These are phyloP conservation scores for Leccinum sublutescens DNA, from an alignment of 768 basidiomycete genomes.

Conservation along the genomic window DNA sequence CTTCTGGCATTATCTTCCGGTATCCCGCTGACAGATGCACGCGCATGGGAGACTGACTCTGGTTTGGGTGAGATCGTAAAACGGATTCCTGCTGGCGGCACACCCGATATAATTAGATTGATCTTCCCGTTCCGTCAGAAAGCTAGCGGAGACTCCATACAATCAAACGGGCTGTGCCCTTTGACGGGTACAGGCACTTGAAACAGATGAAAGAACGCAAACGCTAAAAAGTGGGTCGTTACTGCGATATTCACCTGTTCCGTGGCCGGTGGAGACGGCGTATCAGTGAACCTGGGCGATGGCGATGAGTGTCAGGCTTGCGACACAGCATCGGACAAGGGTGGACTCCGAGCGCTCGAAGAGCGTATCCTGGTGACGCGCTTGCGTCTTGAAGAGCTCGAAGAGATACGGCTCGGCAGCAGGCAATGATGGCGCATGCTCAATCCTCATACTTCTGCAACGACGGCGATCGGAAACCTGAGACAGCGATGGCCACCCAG, in stretches of 20 bases:
- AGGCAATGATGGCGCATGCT: slow-evolving; percentile 5
- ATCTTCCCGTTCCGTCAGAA: background rate
- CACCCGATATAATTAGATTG: background rate
- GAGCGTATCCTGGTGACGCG: slow-evolving; percentile 21
- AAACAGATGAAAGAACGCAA: slow-evolving; percentile 6
- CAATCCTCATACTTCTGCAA: background rate
- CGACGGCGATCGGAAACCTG: background rate
- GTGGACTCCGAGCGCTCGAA: slow-evolving; percentile 18
- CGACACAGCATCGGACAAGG: background rate
- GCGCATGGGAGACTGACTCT: slow-evolving; percentile 33
- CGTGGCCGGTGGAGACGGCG: background rate
- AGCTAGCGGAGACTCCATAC: background rate
- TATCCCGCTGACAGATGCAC: slow-evolving; percentile 24
- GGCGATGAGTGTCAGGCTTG: background rate
- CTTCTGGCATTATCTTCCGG: slow-evolving; percentile 21
- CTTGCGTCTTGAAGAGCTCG: slow-evolving; percentile 27
- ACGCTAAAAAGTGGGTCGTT: slow-evolving; percentile 20
- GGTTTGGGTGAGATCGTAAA: slow-evolving; percentile 32
- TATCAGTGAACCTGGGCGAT: background rate
- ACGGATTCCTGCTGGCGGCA: slow-evolving; percentile 15
- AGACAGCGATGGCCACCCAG: background rate
- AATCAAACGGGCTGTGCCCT: background rate
- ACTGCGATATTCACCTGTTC: slow-evolving; percentile 31
- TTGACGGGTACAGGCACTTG: background rate
- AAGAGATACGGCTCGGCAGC: slow-evolving; percentile 19